Percentiles rank a stretch among this genome's conserved stretches.
Evolutionary conservation across 257 asterid genomes (phyloP).

Genomic region (Przewalskia tangutica): DNA sequence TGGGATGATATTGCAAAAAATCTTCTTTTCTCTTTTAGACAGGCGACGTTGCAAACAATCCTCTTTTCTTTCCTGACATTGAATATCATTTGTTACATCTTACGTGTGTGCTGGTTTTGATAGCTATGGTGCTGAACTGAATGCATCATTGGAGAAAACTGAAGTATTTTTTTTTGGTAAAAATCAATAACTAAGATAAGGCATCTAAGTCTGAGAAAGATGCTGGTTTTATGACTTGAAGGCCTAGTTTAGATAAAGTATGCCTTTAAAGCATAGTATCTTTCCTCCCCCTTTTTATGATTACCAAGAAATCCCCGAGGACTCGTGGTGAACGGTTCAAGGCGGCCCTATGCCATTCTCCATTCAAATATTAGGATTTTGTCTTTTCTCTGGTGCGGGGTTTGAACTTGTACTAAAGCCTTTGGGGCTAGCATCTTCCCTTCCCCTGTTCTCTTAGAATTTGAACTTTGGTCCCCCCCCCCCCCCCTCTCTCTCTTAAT

Average conservation of each 20-base stretch:
- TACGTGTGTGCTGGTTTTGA: neutral
- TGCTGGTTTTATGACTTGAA: neutral
- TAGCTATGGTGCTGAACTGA: neutral
- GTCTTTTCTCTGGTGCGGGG: neutral
- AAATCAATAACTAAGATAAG: neutral
- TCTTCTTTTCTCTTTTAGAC: neutral
- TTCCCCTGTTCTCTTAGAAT: neutral
- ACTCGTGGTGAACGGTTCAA: neutral
- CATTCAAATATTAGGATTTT: neutral
- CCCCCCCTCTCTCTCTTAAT: neutral
- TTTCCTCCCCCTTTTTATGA: neutral
- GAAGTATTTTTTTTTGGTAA: neutral
- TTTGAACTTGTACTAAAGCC: neutral
- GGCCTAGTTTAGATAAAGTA: neutral
- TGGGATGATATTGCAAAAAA: neutral
- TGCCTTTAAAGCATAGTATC: neutral
- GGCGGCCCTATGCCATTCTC: neutral
- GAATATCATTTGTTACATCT: neutral
- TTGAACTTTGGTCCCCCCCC: neutral
- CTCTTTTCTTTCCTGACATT: neutral
- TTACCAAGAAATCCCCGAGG: neutral
- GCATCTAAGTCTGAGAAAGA: neutral
- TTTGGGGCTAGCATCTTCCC: neutral
- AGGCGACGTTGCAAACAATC: neutral
- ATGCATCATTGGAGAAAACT: neutral